phyloP scores from a whole-genome alignment of 2,329 filamentous ascomycete genomes.

The Talaromyces sp. region DNA sequence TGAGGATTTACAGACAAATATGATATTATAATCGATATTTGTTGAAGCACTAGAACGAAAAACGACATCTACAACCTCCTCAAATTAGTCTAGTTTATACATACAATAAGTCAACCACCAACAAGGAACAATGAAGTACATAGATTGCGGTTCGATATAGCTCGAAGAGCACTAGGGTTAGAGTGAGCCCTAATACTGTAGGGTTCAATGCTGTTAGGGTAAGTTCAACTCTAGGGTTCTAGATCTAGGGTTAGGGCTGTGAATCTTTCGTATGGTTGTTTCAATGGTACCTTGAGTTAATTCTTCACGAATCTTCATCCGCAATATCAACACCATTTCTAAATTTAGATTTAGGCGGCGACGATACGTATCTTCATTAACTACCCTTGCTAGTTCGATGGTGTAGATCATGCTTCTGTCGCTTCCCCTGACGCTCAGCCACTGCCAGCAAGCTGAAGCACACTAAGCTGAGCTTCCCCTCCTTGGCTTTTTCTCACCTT shows the following conservation, averaged over 20 bases:
- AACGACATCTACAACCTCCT: neutral
- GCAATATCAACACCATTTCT: neutral
- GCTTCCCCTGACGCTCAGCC: neutral
- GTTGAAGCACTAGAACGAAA: neutral
- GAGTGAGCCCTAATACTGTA: conserved; percentile 33
- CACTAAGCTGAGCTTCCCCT: neutral
- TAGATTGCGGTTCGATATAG: neutral
- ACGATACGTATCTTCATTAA: neutral
- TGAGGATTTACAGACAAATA: neutral
- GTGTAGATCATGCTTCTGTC: neutral
- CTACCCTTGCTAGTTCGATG: neutral
- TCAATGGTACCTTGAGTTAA: neutral
- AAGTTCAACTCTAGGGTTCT: neutral
- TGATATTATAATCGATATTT: neutral
- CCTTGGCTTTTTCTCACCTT: neutral
- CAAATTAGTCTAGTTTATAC: neutral
- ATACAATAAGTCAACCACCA: neutral
- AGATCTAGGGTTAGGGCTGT: neutral
- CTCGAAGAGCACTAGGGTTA: neutral
- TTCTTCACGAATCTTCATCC: neutral
- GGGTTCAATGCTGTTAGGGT: neutral
- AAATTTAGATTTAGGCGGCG: neutral
- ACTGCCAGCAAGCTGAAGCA: neutral
- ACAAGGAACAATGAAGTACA: neutral
- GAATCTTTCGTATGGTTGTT: neutral